Conservation (phyloP, 2,329 filamentous ascomycete genomes). For the Rachicladosporium sp. region DNA sequence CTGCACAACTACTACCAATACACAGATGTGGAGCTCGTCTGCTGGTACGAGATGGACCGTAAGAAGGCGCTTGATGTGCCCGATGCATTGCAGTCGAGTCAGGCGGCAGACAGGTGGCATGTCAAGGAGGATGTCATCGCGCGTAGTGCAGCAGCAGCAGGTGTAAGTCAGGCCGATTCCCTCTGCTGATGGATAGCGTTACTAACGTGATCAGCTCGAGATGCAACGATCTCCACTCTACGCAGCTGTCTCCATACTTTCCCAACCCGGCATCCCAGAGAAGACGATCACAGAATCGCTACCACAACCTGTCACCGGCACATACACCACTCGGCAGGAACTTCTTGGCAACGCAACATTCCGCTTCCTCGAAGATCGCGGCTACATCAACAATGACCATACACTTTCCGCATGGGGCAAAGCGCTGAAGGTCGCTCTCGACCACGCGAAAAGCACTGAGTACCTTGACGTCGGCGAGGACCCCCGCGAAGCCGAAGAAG, state of each 20-base stretch:
- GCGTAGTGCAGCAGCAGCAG: too few relatives aligned
- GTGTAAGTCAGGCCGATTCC: too few relatives aligned
- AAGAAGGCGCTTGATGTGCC: constrained; percentile 33
- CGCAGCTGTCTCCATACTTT: constrained; percentile 46
- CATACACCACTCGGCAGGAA: constrained; percentile 38
- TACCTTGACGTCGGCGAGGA: constrained; percentile 43
- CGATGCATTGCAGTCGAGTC: constrained; percentile 10
- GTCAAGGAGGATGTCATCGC: constrained; percentile 32
- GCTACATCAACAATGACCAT: constrained; percentile 70
- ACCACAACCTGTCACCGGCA: constrained; percentile 44
- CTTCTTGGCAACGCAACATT: constrained; percentile 66
- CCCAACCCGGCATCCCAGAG: constrained; percentile 55
- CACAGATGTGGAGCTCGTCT: constrained; percentile 62
- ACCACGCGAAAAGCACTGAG: constrained; percentile 12
- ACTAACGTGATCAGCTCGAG: constrained; percentile 3
- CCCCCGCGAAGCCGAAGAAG: constrained; percentile 53
- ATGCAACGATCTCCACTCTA: constrained; percentile 30
- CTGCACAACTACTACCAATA: constrained; percentile 74
- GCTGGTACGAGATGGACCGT: constrained; percentile 70
- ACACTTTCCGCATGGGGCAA: constrained; percentile 74
- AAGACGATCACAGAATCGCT: constrained; percentile 44
- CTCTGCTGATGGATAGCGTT: too few relatives aligned
- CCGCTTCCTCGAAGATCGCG: constrained; percentile 80
- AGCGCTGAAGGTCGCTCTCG: constrained; percentile 51
- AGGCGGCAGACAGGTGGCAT: constrained; percentile 52